Evolutionary conservation across 2,329 filamentous ascomycete species (phyloP).

Genomic region (Colletotrichum australisinense): DNA sequence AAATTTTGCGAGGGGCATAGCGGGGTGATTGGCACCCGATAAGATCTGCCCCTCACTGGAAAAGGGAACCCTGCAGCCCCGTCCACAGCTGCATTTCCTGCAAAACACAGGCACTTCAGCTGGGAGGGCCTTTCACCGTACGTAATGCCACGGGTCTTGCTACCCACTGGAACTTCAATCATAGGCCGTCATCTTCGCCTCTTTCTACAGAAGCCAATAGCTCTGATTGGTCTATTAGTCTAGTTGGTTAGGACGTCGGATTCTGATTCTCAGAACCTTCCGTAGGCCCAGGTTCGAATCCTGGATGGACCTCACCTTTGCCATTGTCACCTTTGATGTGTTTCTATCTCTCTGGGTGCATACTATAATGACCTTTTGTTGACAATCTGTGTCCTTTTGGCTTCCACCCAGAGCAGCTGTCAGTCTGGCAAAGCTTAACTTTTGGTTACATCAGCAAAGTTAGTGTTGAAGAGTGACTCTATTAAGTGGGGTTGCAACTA

Average conservation of each 20-base stretch:
- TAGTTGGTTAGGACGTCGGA: slow-evolving; percentile 37
- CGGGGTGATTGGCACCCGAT: slow-evolving; percentile 32
- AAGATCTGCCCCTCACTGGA: slow-evolving; percentile 34
- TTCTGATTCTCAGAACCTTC: slow-evolving; percentile 27
- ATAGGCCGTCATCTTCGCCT: rapidly evolving
- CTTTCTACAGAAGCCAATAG: rapidly evolving
- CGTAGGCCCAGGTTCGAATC: slow-evolving; percentile 37
- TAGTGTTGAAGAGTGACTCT: slow-evolving; percentile 11
- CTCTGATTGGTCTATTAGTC: slow-evolving; percentile 26
- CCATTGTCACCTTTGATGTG: no score
- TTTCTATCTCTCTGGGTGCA: no score
- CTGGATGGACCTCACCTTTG: slow-evolving; percentile 28
- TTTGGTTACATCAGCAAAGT: neutral
- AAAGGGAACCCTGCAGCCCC: neutral
- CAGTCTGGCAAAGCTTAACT: neutral
- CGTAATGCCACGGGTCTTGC: no score
- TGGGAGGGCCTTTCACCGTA: neutral
- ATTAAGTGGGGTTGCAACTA: slow-evolving; percentile 18
- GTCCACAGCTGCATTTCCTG: neutral
- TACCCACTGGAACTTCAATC: no score
- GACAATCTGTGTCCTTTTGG: neutral
- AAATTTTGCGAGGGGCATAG: slow-evolving; percentile 36
- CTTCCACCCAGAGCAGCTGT: neutral
- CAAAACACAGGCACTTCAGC: neutral
- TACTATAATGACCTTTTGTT: neutral